These are phyloP conservation scores for Syncephalastrum contaminatum DNA, from an alignment of 371 early-diverging fungal species.

Conservation along the genomic window DNA sequence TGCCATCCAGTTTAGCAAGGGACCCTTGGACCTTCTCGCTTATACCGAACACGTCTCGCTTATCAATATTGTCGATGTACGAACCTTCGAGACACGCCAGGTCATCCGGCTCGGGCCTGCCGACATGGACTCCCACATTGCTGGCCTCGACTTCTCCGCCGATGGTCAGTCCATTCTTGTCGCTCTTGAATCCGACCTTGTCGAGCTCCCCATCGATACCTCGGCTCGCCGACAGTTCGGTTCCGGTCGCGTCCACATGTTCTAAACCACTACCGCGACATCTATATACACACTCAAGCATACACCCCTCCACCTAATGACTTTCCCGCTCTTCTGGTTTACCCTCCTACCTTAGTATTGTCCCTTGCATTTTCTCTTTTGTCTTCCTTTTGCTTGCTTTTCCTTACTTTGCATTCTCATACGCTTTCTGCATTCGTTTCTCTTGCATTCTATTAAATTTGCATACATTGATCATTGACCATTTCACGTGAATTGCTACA, in stretches of 20 bases:
- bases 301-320: no score
- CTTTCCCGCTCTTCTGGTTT: no score
- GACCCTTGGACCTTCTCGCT: conserved; percentile 24
- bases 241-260: neutral
- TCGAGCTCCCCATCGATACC: conserved; percentile 23
- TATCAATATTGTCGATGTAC: conserved; percentile 77
- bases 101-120: conserved; percentile 46
- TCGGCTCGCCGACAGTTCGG: conserved; percentile 22
- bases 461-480: no score
- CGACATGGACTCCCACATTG: conserved; percentile 29
- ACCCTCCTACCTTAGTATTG: no score
- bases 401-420: no score
- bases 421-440: no score
- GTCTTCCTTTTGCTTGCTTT: no score
- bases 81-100: conserved; percentile 74
- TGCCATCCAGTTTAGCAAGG: conserved; percentile 24
- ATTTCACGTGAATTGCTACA: no score
- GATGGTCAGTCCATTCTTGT: conserved; percentile 24
- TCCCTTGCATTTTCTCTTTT: no score
- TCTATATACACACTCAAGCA: no score
- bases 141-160: conserved; percentile 28
- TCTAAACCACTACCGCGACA: no score
- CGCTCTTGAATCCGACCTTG: conserved; percentile 19
- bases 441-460: no score
- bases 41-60: conserved; percentile 66